Conservation (phyloP, 352 stramenopile genomes). For the Pythium guiyangense region DNA sequence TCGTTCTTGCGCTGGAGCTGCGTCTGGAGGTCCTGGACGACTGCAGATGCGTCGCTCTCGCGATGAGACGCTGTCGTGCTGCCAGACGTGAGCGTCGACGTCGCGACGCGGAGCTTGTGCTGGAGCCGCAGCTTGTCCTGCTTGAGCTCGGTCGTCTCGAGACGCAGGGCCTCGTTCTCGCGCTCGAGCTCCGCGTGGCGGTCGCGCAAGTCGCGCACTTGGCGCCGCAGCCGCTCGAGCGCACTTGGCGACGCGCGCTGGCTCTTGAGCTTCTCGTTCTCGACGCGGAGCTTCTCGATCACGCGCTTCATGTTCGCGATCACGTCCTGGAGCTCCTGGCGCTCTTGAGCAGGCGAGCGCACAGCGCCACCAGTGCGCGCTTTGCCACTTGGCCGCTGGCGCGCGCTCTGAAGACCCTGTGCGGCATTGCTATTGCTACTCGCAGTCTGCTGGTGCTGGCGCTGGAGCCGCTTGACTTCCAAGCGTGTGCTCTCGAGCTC, state of each 20-base stretch:
- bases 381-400: too few relatives aligned
- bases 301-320: constrained; percentile 82
- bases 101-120: constrained; percentile 52
- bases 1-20: constrained; percentile 22
- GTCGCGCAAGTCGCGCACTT: constrained; percentile 45
- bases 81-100: constrained; percentile 17
- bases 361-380: too few relatives aligned
- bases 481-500: constrained; percentile 64
- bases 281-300: constrained; percentile 67
- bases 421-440: constrained; percentile 3
- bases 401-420: constrained; percentile 1
- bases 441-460: constrained; percentile 19
- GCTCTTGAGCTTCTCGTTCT: too few relatives aligned
- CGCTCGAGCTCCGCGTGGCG: constrained; percentile 27
- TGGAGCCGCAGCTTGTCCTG: constrained; percentile 65
- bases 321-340: constrained; percentile 64
- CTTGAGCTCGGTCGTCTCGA: constrained; percentile 34
- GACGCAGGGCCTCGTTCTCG: constrained; percentile 36
- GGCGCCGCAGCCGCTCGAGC: constrained; percentile 21
- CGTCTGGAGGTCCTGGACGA: constrained; percentile 14
- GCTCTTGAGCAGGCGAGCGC: constrained; percentile 33
- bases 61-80: constrained; percentile 3
- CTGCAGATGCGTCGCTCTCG: constrained; percentile 10
- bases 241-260: too few relatives aligned
- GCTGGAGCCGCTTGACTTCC: constrained; percentile 55